Conservation (phyloP, 2,329 filamentous ascomycete genomes). For the Aureobasidium mangrovei region DNA sequence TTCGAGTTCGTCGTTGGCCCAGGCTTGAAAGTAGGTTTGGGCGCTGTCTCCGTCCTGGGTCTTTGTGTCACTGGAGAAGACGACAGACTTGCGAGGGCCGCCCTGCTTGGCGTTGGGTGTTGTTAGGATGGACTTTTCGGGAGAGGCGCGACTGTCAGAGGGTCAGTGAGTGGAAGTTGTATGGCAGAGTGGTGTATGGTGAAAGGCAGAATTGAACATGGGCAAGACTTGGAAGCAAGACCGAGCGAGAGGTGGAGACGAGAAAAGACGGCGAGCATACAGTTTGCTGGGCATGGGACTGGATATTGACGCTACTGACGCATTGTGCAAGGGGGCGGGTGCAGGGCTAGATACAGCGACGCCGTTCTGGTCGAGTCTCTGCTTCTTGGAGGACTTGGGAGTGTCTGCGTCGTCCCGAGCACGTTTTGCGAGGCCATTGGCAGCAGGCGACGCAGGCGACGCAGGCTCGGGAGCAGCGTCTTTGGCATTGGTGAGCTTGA, state of each 20-base stretch:
- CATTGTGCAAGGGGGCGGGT: neutral
- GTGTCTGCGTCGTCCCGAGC: conserved; percentile 3
- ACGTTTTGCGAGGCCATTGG: neutral
- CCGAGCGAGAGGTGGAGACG: neutral
- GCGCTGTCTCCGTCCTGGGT: conserved; percentile 47
- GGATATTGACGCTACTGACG: conserved; percentile 11
- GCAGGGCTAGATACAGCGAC: conserved; percentile 5
- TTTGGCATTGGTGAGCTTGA: conserved; percentile 50
- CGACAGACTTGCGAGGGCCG: conserved; percentile 48
- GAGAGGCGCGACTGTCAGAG: conserved; percentile 1
- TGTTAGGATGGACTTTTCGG: conserved; percentile 8
- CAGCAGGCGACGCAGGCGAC: neutral
- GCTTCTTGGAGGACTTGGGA: conserved; percentile 3
- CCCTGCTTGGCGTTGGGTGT: conserved; percentile 17
- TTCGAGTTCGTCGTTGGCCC: conserved; percentile 29
- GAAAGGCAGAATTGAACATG: neutral
- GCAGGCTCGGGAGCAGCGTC: conserved; percentile 17
- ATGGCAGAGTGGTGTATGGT: neutral
- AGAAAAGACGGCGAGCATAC: neutral
- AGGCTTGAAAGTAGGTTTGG: conserved; percentile 44
- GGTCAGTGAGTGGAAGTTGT: neutral
- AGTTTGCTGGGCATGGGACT: conserved; percentile 4
- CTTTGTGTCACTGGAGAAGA: conserved; percentile 57
- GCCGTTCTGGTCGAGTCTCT: conserved; percentile 9
- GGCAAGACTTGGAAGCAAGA: neutral